Percentiles rank a stretch among this genome's conserved stretches.
Conservation (phyloP, 2,329 filamentous ascomycete species). For the Colletotrichum chrysophilum region DNA sequence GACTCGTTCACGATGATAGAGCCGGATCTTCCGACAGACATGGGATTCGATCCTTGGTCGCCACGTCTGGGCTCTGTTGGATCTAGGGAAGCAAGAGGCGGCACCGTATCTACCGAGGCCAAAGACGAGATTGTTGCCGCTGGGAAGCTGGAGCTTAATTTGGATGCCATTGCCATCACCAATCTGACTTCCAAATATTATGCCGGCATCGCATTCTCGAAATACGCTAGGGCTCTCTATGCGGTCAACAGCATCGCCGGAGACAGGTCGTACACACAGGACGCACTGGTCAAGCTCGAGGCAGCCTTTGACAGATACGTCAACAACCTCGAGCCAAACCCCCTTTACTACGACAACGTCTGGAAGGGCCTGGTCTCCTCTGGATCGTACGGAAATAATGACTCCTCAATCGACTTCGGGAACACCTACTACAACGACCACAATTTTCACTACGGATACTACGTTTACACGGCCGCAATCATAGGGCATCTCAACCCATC, state of each 20-base stretch:
- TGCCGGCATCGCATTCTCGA: slow-evolving; percentile 75
- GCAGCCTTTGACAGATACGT: slow-evolving; percentile 63
- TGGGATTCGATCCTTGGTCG: slow-evolving; percentile 59
- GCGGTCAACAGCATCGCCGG: slow-evolving; percentile 61
- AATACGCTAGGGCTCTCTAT: slow-evolving; percentile 70
- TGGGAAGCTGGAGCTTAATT: slow-evolving; percentile 68
- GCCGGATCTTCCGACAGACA: slow-evolving; percentile 64
- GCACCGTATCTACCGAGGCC: slow-evolving; percentile 47
- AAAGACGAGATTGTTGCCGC: slow-evolving; percentile 58
- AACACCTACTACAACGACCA: slow-evolving; percentile 76
- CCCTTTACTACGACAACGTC: slow-evolving; percentile 58
- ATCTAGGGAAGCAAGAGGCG: slow-evolving; percentile 41
- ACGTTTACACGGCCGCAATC: slow-evolving; percentile 78
- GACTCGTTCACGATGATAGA: slow-evolving; percentile 77
- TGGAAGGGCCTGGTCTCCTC: slow-evolving; percentile 78
- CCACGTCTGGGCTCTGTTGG: slow-evolving; percentile 62
- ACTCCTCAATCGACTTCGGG: slow-evolving; percentile 76
- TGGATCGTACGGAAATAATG: slow-evolving; percentile 66
- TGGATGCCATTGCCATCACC: slow-evolving; percentile 68
- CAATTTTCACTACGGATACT: slow-evolving; percentile 76
- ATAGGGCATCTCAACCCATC: slow-evolving; percentile 73
- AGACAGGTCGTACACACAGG: slow-evolving; percentile 55
- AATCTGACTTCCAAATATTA: slow-evolving; percentile 83
- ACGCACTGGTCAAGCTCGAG: slow-evolving; percentile 62
- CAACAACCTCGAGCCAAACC: slow-evolving; percentile 64